A percentile compares a stretch with the other conserved stretches of the same genome.
phyloP scores from a whole-genome alignment of 306 rosid genomes.

The Castanea crenata region DNA sequence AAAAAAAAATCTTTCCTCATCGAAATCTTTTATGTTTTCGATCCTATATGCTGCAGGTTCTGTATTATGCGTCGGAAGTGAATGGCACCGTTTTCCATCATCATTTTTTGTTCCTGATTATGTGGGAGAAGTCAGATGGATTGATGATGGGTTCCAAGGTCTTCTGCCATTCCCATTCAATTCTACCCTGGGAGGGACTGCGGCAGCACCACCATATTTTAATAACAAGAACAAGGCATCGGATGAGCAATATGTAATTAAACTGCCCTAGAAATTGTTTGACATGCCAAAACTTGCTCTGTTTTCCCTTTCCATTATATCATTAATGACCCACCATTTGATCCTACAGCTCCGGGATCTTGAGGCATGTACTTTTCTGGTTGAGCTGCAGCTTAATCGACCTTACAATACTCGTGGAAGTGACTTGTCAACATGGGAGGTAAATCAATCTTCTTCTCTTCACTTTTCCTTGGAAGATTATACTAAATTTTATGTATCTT shows the following conservation, averaged over 20 bases:
- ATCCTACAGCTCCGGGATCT: constrained; percentile 65
- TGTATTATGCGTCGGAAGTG: constrained; percentile 88
- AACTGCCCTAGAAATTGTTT: background rate
- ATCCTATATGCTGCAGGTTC: constrained; percentile 50
- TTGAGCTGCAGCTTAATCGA: constrained; percentile 83
- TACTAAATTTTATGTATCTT: background rate
- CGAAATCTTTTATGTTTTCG: background rate
- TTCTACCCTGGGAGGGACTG: constrained; percentile 91
- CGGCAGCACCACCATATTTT: constrained; percentile 81
- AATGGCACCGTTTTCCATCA: constrained; percentile 96
- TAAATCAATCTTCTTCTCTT: constrained; percentile 22
- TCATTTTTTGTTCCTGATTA: constrained; percentile 82
- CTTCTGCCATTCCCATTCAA: constrained; percentile 92
- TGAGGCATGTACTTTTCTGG: constrained; percentile 76
- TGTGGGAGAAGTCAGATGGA: constrained; percentile 83
- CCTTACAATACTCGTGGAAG: constrained; percentile 88
- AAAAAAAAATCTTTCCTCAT: background rate
- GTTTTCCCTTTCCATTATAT: background rate
- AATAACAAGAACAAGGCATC: constrained; percentile 86
- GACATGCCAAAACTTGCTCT: background rate
- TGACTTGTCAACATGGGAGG: constrained; percentile 85
- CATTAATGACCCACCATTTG: constrained; percentile 4
- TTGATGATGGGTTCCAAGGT: constrained; percentile 91
- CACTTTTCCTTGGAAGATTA: background rate
- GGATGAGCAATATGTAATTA: constrained; percentile 66